These are phyloP conservation scores for Epicoccum nigrum DNA, from an alignment of 2,329 filamentous ascomycete genomes.

Conservation along the genomic window DNA sequence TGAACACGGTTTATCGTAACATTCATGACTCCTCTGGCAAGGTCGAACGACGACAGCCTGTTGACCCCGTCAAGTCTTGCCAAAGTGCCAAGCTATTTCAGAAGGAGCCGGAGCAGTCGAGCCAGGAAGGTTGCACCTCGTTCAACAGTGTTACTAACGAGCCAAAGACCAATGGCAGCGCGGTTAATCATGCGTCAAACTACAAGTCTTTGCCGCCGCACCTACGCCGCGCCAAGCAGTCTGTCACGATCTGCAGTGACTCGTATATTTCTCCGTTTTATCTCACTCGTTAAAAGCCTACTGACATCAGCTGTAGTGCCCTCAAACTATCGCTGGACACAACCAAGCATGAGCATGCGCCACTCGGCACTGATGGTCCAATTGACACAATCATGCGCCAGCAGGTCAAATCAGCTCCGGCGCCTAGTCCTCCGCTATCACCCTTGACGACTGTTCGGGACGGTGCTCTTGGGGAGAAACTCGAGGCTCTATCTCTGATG, in stretches of 20 bases:
- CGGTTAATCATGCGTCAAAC: slow-evolving; percentile 6
- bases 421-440: slow-evolving; percentile 20
- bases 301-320: slow-evolving; percentile 10
- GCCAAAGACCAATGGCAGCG: slow-evolving; percentile 16
- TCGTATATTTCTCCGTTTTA: slow-evolving; percentile 9
- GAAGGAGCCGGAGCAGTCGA: slow-evolving; percentile 26
- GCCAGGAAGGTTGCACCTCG: slow-evolving; percentile 14
- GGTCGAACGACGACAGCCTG: slow-evolving; percentile 27
- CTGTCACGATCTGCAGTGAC: not conserved
- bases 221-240: slow-evolving; percentile 14
- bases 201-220: slow-evolving; percentile 28
- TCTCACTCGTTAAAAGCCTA: not conserved
- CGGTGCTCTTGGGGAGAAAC: not conserved
- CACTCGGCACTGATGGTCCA: slow-evolving; percentile 29
- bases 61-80: slow-evolving; percentile 15
- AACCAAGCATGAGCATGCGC: slow-evolving; percentile 10
- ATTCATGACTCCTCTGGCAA: slow-evolving; percentile 30
- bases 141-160: slow-evolving; percentile 15
- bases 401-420: slow-evolving; percentile 6
- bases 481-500: slow-evolving; percentile 19
- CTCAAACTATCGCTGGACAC: slow-evolving; percentile 1
- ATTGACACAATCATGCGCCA: slow-evolving; percentile 21
- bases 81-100: slow-evolving; percentile 21
- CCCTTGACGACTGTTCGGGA: slow-evolving; percentile 15
- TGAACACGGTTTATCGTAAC: slow-evolving; percentile 23